phyloP scores from a whole-genome alignment of 768 basidiomycete genomes.

The Calocera cornea region DNA sequence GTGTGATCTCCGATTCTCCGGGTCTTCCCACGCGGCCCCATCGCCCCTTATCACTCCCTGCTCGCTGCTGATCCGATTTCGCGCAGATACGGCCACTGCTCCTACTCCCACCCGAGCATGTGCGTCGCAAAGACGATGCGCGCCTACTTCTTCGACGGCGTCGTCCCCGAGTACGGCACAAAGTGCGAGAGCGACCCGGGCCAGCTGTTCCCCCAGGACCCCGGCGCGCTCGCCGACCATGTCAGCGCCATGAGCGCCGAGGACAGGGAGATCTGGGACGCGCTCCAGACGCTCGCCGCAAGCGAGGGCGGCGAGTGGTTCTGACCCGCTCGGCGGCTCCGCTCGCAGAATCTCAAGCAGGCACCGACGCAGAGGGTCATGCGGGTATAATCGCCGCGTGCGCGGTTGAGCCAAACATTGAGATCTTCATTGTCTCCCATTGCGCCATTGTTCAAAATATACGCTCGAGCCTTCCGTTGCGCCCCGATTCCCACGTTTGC shows the following conservation, averaged over 20 bases:
- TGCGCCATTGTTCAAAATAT: no score
- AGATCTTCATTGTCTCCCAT: no score
- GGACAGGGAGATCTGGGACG: not conserved
- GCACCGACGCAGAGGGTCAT: no score
- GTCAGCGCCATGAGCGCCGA: not conserved
- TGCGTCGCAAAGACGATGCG: conserved; percentile 12
- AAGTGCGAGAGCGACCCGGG: conserved; percentile 10
- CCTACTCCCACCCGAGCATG: conserved; percentile 12
- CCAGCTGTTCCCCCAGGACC: conserved; percentile 12
- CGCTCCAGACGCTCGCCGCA: not conserved
- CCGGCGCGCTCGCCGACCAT: not conserved
- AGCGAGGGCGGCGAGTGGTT: not conserved
- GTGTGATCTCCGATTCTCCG: not conserved
- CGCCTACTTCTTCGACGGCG: conserved; percentile 14
- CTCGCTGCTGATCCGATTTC: not conserved
- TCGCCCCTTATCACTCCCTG: not conserved
- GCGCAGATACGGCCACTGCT: conserved; percentile 14
- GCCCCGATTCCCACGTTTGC: no score
- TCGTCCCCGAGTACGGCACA: conserved; percentile 9
- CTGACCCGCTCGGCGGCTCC: not conserved
- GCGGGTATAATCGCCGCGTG: no score
- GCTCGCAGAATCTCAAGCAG: no score
- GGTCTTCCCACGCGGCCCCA: no score
- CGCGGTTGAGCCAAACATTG: no score
- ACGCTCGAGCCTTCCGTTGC: no score